Evolutionary conservation across 495 filamentous ascomycete genomes (phyloP).

Genomic region (Hypoxylon lenormandii): DNA sequence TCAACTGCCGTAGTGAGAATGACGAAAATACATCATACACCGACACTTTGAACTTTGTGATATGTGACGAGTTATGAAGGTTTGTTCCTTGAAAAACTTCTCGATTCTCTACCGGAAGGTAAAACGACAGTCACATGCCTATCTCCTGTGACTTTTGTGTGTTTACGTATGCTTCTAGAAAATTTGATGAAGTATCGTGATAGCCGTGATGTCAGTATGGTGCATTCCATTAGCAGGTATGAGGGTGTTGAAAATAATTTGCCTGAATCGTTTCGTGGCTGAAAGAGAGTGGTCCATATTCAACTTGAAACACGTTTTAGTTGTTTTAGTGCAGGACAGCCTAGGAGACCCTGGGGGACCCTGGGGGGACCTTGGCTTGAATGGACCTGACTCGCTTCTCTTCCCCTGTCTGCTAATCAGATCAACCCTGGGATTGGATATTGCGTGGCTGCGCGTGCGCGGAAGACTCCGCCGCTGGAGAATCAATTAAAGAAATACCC

Average conservation of each 20-base stretch:
- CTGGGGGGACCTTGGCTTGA: constrained; percentile 4
- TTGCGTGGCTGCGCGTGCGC: constrained; percentile 34
- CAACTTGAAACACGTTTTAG: constrained; percentile 47
- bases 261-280: constrained; percentile 46
- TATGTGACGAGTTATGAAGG: neutral
- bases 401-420: constrained; percentile 27
- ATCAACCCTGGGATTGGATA: constrained; percentile 41
- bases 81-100: neutral
- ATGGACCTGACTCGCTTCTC: constrained; percentile 16
- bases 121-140: neutral
- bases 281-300: constrained; percentile 38
- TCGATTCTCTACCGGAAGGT: neutral
- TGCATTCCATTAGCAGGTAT: constrained; percentile 28
- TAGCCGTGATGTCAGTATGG: neutral
- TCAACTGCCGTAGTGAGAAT: constrained; percentile 12
- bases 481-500: constrained; percentile 27
- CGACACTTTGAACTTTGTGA: neutral
- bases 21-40: neutral
- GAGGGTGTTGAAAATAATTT: constrained; percentile 29
- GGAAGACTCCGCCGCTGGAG: constrained; percentile 38
- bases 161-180: constrained; percentile 41
- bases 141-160: neutral
- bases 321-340: too few relatives aligned
- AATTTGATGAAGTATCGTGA: constrained; percentile 29
- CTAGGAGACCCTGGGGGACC: constrained; percentile 1